Conservation (phyloP, 768 basidiomycete species). For the Hygrocybe punicea region DNA sequence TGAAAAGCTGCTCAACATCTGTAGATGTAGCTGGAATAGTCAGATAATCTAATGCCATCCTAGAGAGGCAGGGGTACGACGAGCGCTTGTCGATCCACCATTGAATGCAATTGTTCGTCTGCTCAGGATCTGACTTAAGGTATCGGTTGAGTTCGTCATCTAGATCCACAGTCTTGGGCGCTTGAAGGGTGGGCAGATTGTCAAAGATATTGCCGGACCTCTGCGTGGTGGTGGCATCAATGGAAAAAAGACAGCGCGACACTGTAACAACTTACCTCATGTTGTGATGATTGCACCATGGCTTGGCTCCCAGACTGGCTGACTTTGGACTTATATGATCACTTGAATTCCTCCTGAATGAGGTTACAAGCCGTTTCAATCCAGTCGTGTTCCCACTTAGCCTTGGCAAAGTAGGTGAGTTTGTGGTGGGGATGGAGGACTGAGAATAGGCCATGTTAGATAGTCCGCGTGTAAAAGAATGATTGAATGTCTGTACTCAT, state of each 20-base stretch:
- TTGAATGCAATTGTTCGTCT: conserved; percentile 14
- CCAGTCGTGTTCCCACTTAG: conserved; percentile 23
- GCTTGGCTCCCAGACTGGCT: no score
- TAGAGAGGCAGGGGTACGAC: conserved; percentile 19
- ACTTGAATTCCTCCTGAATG: conserved; percentile 16
- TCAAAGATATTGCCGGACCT: conserved; percentile 22
- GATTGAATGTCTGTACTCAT: conserved; percentile 29
- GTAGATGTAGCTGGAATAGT: conserved; percentile 30
- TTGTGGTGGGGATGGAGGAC: no score
- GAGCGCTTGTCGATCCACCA: conserved; percentile 21
- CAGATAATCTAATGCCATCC: conserved; percentile 30
- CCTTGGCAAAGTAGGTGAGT: conserved; percentile 25
- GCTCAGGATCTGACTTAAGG: conserved; percentile 18
- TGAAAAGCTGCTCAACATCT: conserved; percentile 28
- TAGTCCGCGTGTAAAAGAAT: not conserved
- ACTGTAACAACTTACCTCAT: not conserved
- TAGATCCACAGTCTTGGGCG: conserved; percentile 6
- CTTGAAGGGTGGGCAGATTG: conserved; percentile 8
- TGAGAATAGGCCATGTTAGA: not conserved
- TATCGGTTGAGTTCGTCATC: conserved; percentile 21
- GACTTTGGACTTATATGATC: no score
- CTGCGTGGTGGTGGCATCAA: not conserved
- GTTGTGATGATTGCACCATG: no score
- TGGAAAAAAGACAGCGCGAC: not conserved
- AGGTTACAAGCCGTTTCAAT: conserved; percentile 18